phyloP scores from a whole-genome alignment of 2,329 filamentous ascomycete species.

The Colletotrichum musicola region DNA sequence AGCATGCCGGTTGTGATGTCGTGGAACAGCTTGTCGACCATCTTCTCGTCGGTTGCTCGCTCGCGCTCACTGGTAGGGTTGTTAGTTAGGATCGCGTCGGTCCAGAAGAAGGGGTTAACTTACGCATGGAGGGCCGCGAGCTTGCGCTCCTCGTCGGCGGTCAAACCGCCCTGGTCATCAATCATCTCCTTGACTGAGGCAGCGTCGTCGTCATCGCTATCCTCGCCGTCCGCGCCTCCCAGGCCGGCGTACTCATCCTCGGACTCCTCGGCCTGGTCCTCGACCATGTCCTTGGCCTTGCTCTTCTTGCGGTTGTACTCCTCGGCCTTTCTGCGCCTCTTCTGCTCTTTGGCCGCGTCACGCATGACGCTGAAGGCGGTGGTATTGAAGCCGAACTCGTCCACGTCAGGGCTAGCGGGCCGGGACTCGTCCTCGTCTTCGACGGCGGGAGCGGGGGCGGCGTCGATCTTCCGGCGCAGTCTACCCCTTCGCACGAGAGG shows the following conservation, averaged over 20 bases:
- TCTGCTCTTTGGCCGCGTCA: slow-evolving; percentile 69
- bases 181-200: slow-evolving; percentile 87
- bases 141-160: slow-evolving; percentile 80
- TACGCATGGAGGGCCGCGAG: slow-evolving; percentile 91
- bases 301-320: slow-evolving; percentile 88
- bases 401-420: slow-evolving; percentile 42
- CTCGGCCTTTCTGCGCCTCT: slow-evolving; percentile 63
- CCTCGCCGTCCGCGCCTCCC: slow-evolving; percentile 90
- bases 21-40: slow-evolving; percentile 90
- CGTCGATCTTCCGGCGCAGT: slow-evolving; percentile 58
- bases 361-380: slow-evolving; percentile 79
- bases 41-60: slow-evolving; percentile 84
- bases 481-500: slow-evolving; percentile 73
- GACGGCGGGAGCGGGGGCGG: slow-evolving; percentile 51
- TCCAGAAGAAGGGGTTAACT: slow-evolving; percentile 54
- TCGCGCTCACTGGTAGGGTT: slow-evolving; percentile 75
- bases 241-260: slow-evolving; percentile 98
- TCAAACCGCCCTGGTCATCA: slow-evolving; percentile 81
- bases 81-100: slow-evolving; percentile 15
- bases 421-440: slow-evolving; percentile 54
- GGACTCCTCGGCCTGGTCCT: slow-evolving; percentile 96
- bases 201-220: slow-evolving; percentile 80
- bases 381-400: slow-evolving; percentile 53
- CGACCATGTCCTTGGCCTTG: slow-evolving; percentile 86
- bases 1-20: slow-evolving; percentile 92